Evolutionary conservation across 345 rosid genomes (phyloP), one percentile per base, ranked within the genome.

Genomic region (Salix udensis): DNA sequence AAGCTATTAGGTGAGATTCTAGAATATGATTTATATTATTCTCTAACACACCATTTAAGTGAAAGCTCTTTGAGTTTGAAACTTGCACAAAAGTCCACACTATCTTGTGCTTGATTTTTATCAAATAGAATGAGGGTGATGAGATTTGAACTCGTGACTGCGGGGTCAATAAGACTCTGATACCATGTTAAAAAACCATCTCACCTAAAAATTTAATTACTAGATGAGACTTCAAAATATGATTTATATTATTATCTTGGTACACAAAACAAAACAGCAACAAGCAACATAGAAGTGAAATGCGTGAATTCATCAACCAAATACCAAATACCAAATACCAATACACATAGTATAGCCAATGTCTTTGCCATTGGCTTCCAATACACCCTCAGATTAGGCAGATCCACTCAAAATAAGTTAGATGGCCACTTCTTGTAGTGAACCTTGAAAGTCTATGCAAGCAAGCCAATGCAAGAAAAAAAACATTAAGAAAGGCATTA

Each of bases 381-480:
- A 12, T 58, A 15, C 44, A 34, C n/a, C 26, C 37, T 1, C 36
- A 30, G 67, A 36, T 71, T 42, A 34, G 74, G 76, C 37, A 37
- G 80, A 62, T 74, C 69, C 65, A 12, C 65, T 64, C 74, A 50
- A 77, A 80, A 82, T 21, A 52, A 52, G 52, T 21, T 36, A 19
- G 23, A 40, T 5, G 14, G 11, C 21, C 16, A 39, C 11, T n/a
- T 7, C 39, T 55, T 68, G 31, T 24, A 40, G 58, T 10, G 30
- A 12, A 30, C 46, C n/a, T 71, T 7, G 74, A 39, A 6, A 52
- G 61, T 48, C 78, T 72, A 87, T 0, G 44, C 67, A 90, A 66
- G 70, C 87, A 80, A 67, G 88, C 83, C 81, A 88, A 46, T 11
- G 85, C 81, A n/a, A 81, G 82, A 24, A 88, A 53, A 2, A 40